These are phyloP conservation scores for Achaetomium macrosporum DNA, from an alignment of 2,329 filamentous ascomycete genomes.

Conservation along the genomic window DNA sequence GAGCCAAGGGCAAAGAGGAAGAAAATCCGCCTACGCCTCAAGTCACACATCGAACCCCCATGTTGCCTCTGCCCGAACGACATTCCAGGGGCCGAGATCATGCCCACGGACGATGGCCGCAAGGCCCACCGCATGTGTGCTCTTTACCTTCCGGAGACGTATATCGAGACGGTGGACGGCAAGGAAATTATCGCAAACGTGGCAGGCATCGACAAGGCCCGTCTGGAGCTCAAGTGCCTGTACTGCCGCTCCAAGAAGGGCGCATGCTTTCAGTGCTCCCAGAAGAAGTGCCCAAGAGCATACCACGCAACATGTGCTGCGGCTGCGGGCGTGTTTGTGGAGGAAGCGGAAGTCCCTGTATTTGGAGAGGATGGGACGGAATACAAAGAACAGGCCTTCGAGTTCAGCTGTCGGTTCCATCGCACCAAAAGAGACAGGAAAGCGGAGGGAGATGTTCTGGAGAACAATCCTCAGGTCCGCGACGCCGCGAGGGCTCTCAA, in stretches of 20 bases:
- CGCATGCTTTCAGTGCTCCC: slow-evolving; percentile 95
- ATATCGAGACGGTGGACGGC: slow-evolving; percentile 65
- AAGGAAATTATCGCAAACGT: slow-evolving; percentile 72
- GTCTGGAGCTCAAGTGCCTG: slow-evolving; percentile 86
- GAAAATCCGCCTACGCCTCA: slow-evolving; percentile 70
- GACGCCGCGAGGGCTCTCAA: slow-evolving; percentile 63
- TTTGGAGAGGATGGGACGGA: slow-evolving; percentile 87
- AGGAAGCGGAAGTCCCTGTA: slow-evolving; percentile 78
- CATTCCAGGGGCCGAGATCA: slow-evolving; percentile 70
- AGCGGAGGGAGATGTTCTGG: slow-evolving; percentile 60
- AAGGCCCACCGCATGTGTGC: slow-evolving; percentile 87
- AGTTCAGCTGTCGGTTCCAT: slow-evolving; percentile 93
- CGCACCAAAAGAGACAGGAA: slow-evolving; percentile 80
- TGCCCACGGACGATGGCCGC: slow-evolving; percentile 81
- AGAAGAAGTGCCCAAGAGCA: slow-evolving; percentile 86
- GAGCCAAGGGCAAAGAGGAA: slow-evolving; percentile 58
- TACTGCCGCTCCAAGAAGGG: slow-evolving; percentile 92
- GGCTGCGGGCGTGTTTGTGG: slow-evolving; percentile 84
- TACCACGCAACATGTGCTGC: slow-evolving; percentile 95
- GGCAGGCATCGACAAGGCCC: slow-evolving; percentile 75
- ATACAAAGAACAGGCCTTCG: slow-evolving; percentile 85
- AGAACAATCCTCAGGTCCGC: slow-evolving; percentile 62
- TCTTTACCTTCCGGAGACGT: slow-evolving; percentile 86
- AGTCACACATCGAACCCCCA: slow-evolving; percentile 65
- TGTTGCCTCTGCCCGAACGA: slow-evolving; percentile 93